These are phyloP conservation scores for Ilyonectria sp. DNA, from an alignment of 2,329 filamentous ascomycete genomes.

Conservation along the genomic window DNA sequence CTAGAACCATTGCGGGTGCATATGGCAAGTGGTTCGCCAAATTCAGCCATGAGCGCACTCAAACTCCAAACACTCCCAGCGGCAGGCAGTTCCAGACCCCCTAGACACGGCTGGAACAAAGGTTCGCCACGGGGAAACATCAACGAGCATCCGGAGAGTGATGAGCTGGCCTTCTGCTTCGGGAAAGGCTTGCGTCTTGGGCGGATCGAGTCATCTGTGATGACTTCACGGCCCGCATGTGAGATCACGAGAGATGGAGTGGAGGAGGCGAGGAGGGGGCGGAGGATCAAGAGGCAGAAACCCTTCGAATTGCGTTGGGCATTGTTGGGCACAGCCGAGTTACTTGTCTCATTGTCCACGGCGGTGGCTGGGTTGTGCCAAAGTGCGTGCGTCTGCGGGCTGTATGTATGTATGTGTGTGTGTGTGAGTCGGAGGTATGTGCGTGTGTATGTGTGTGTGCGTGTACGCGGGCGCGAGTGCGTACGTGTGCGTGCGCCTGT, in stretches of 20 bases:
- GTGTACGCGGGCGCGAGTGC: slow-evolving; percentile 11
- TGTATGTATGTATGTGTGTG: slow-evolving; percentile 21
- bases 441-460: slow-evolving; percentile 19
- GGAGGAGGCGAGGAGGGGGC: slow-evolving; percentile 30
- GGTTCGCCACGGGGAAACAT: slow-evolving; percentile 41
- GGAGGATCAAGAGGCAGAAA: slow-evolving; percentile 28
- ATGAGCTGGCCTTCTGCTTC: slow-evolving; percentile 53
- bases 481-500: slow-evolving; percentile 15
- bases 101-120: slow-evolving; percentile 38
- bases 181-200: slow-evolving; percentile 50
- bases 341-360: slow-evolving; percentile 37
- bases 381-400: slow-evolving; percentile 32
- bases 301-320: slow-evolving; percentile 41
- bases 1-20: slow-evolving; percentile 23
- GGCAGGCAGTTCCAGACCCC: slow-evolving; percentile 33
- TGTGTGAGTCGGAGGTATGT: slow-evolving; percentile 21
- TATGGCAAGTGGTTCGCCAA: slow-evolving; percentile 28
- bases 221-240: slow-evolving; percentile 50
- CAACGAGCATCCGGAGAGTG: slow-evolving; percentile 40
- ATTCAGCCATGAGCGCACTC: slow-evolving; percentile 33
- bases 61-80: slow-evolving; percentile 26
- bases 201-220: slow-evolving; percentile 44
- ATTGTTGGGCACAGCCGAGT: slow-evolving; percentile 46
- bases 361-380: slow-evolving; percentile 40
- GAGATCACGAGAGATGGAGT: slow-evolving; percentile 39